Conservation (phyloP, 2,329 filamentous ascomycete genomes). For the Pseudofabraea citricarpa region DNA sequence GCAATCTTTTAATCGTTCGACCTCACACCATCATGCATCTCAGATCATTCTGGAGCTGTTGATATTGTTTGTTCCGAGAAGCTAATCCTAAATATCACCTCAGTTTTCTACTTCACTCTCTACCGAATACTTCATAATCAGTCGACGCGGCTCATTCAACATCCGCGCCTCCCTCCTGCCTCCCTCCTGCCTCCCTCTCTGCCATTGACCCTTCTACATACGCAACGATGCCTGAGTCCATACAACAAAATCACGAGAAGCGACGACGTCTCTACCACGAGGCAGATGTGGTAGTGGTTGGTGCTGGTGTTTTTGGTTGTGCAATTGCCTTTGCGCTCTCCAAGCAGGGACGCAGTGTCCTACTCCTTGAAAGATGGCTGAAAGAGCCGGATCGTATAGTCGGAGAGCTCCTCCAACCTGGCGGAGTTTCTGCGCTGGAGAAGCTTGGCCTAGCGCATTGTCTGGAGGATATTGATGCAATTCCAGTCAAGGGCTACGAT, state of each 20-base stretch:
- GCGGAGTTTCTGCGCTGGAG: constrained; percentile 75
- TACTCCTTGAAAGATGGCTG: constrained; percentile 83
- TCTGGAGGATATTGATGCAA: constrained; percentile 82
- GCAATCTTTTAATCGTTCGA: neutral
- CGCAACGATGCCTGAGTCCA: neutral
- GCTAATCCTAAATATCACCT: neutral
- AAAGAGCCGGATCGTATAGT: constrained; percentile 95
- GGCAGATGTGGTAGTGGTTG: constrained; percentile 84
- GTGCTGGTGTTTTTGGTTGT: constrained; percentile 86
- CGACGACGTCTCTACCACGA: constrained; percentile 53
- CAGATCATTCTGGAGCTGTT: neutral
- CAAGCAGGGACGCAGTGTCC: constrained; percentile 83
- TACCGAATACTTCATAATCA: neutral
- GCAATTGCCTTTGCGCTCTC: constrained; percentile 80
- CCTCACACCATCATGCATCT: neutral
- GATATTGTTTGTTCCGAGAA: neutral
- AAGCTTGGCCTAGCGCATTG: constrained; percentile 77
- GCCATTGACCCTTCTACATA: neutral
- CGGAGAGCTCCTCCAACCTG: constrained; percentile 90
- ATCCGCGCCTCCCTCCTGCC: neutral
- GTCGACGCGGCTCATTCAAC: no score
- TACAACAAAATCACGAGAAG: constrained; percentile 26
- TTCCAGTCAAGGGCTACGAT: constrained; percentile 80
- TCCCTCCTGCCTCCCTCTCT: neutral
- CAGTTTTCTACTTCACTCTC: neutral